Base-by-base conservation (phyloP, 140 eudicot genomes). In the Flaveria floridana region DNA sequence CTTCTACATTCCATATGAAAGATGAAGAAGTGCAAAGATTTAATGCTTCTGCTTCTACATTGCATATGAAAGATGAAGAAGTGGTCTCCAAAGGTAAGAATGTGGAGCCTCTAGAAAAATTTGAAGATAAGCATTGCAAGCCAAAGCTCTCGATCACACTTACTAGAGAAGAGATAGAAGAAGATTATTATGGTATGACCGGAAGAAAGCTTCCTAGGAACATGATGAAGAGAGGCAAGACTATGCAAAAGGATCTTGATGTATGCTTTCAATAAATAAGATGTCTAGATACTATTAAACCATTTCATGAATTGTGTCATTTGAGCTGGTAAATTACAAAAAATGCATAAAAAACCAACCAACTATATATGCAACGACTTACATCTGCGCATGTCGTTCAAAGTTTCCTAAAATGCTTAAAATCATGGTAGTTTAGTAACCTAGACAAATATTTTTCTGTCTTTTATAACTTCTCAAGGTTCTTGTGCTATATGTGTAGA, bases 101-200 rank as follows among this genome's bases (percentile, higher is more conserved):
- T 18, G 2, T 41, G 37, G 70, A 34, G 28, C 64, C 64, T 64
- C 4, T n/a, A 26, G 74, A 53, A 39, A 55, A 37, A 4, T 2
- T 23, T 73, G 69, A 21, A 42, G 47, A 73, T 47, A 20, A 68
- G 19, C 64, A 58, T 7, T 42, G 7, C 5, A 79, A 64, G 65
- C 78, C 76, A 82, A 85, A 59, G 69, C 61, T 88, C 41, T n/a
- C 37, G 3, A 30, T 83, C 6, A 0, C 83, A 0, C 84, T 88
- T 9, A 26, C 94, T 0, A 78, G 78, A 63, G 81, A 88, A 14
- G 86, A 85, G 85, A 88, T 85, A 15, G 90, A 88, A 57, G 86
- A 82, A 52, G 94, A 88, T 68, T 70, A 67, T 25, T 84, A 46
- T 21, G 69, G 76, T 2, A 37, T 85, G 72, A 85, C 89, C 13